Evolutionary conservation across 306 rosid species (phyloP).

Genomic region (Betula pendula): DNA sequence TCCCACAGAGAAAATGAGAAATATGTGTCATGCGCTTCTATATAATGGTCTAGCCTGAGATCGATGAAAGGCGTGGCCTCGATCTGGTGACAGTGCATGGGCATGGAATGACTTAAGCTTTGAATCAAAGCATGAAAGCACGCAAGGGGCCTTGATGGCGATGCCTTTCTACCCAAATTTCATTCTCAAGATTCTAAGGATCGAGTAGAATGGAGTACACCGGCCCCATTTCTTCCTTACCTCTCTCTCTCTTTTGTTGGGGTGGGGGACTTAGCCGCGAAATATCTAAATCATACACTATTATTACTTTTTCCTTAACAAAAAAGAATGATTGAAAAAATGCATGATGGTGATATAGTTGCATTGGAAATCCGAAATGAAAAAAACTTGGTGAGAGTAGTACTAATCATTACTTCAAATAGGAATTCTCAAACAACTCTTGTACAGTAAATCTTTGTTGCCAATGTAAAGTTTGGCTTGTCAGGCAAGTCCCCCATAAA

Average conservation of each 20-base stretch:
- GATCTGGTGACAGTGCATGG: constrained; percentile 59
- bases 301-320: too few species aligned
- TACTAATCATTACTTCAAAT: not conserved
- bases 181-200: constrained; percentile 39
- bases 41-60: constrained; percentile 33
- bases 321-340: too few species aligned
- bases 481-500: not conserved
- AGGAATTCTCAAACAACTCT: not conserved
- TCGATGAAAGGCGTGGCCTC: constrained; percentile 50
- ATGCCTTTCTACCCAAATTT: constrained; percentile 65
- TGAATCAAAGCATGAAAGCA: constrained; percentile 51
- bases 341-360: too few species aligned
- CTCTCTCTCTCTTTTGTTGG: not conserved
- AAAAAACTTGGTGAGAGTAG: not conserved
- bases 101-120: constrained; percentile 60
- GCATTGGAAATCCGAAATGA: not conserved
- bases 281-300: not conserved
- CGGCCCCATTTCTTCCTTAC: not conserved
- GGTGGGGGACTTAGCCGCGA: not conserved
- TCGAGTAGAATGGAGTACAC: not conserved
- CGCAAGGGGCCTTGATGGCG: constrained; percentile 41
- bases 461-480: not conserved
- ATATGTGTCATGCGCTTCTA: constrained; percentile 32
- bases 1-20: constrained; percentile 30
- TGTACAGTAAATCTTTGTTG: not conserved